Conservation (phyloP, 495 filamentous ascomycete species). For the Penicillium cataractarum region DNA sequence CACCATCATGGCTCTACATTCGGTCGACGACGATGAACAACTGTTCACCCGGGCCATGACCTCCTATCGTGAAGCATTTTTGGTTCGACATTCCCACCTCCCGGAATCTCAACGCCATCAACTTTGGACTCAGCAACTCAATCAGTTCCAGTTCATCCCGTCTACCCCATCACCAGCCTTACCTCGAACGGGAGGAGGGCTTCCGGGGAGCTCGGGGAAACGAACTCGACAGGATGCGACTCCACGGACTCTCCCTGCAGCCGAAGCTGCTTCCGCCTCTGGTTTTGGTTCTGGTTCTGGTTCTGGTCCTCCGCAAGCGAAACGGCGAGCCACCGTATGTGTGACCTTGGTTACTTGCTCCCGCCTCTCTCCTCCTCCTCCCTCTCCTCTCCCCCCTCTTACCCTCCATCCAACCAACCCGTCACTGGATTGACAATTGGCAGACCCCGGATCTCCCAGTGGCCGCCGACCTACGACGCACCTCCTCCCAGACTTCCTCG, state of each 20-base stretch:
- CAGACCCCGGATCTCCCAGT: slow-evolving; percentile 50
- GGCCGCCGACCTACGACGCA: slow-evolving; percentile 39
- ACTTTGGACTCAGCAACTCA: slow-evolving; percentile 48
- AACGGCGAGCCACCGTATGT: slow-evolving; percentile 57
- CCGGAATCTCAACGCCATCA: slow-evolving; percentile 48
- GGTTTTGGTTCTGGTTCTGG: slow-evolving; percentile 27
- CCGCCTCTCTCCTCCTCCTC: slow-evolving; percentile 28
- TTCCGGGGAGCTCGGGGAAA: slow-evolving; percentile 44
- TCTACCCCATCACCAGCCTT: slow-evolving; percentile 10
- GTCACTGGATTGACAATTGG: slow-evolving; percentile 53
- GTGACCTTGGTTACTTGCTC: slow-evolving; percentile 50
- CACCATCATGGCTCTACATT: slow-evolving; percentile 39
- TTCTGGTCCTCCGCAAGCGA: slow-evolving; percentile 47
- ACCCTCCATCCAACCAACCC: slow-evolving; percentile 22
- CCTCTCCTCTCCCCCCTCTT: slow-evolving; percentile 30
- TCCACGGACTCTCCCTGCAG: slow-evolving; percentile 44
- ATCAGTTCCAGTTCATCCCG: slow-evolving; percentile 49
- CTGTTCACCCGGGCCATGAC: slow-evolving; percentile 51
- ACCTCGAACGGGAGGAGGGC: neutral
- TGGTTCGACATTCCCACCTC: slow-evolving; percentile 49
- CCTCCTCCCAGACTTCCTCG: slow-evolving; percentile 40
- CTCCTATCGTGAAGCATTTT: slow-evolving; percentile 51
- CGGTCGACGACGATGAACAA: slow-evolving; percentile 46
- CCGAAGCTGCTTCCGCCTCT: slow-evolving; percentile 4
- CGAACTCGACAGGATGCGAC: slow-evolving; percentile 49